Base-by-base conservation (phyloP, 2,329 filamentous ascomycete species). In the Xylaria digitata region DNA sequence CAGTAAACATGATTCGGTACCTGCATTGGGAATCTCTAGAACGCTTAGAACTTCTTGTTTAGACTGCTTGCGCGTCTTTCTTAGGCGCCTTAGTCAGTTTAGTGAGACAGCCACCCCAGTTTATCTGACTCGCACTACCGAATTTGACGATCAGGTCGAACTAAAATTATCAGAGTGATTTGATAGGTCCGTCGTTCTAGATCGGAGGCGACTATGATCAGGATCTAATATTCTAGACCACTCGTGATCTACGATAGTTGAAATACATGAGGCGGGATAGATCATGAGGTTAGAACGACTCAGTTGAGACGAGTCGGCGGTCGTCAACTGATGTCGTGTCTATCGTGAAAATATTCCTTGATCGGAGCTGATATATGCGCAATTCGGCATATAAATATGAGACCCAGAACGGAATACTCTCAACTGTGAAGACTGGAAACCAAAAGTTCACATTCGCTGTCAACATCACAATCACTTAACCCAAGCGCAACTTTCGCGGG, bases 1-100 rank as follows among this genome's bases (percentile, higher is more conserved):
- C 63, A 52, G 26, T 53, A 34, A 54, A 64, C 60, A 66, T 64
- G 67, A 69, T 50, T 69, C 67, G 56, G 63, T 61, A 61, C 56
- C 56, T 69, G 50, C 56, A 54, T 68, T 5, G 9, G 48, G 46
- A 13, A 9, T n/a, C 56, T 61, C 63, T 46, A 50, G 46, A 50
- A 65, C 21, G 26, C 19, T 8, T 21, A 26, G 13, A 52, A 45
- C 26, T 32, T 49, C 9, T 15, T 17, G 6, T 8, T 23, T 43
- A 1, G n/a, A 37, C 21, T 42, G 56, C 21, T 54, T 43, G 46
- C 56, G 52, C 45, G 43, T 61, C 45, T 11, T 32, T 50, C 45
- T 40, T 34, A 42, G n/a, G 3, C 42, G 11, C 66, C 49, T 60
- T 56, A 66, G 42, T 68, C 63, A 63, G 63, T 59, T 21, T 46